A percentile compares a stretch with the other conserved stretches of the same genome.
Conservation (phyloP, 176 grass and related monocot genomes). For the Tuctoria greenei region DNA sequence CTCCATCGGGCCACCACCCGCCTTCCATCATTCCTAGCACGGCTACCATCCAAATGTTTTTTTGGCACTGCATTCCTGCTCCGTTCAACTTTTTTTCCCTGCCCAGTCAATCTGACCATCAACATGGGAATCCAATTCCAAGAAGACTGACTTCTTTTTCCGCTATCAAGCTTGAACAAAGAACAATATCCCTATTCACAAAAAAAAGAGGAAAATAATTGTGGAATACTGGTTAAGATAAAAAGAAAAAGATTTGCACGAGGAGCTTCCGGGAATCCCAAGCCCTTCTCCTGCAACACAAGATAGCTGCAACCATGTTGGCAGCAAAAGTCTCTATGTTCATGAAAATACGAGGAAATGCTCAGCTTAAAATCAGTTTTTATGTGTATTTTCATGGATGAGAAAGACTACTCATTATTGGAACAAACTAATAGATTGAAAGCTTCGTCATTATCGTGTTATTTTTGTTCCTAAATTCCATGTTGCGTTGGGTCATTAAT, state of each 20-base stretch:
- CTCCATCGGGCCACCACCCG: too few relatives aligned
- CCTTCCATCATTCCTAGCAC: too few relatives aligned
- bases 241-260: background rate
- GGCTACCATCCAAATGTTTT: constrained; percentile 14
- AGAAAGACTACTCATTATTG: too few relatives aligned
- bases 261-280: too few relatives aligned
- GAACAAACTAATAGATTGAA: too few relatives aligned
- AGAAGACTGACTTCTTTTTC: background rate
- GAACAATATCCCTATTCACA: background rate
- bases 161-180: background rate
- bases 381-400: background rate
- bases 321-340: too few relatives aligned
- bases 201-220: too few relatives aligned
- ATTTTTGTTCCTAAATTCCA: background rate
- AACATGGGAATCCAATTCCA: constrained; percentile 39
- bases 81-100: background rate
- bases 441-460: background rate
- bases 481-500: background rate
- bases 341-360: too few relatives aligned
- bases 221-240: too few relatives aligned
- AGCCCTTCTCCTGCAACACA: too few relatives aligned
- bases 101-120: background rate
- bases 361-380: too few relatives aligned
- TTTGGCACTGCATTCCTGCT: background rate
- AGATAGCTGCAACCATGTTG: too few relatives aligned